Conservation (phyloP, 2,329 filamentous ascomycete species). For the Plenodomus lindquistii region DNA sequence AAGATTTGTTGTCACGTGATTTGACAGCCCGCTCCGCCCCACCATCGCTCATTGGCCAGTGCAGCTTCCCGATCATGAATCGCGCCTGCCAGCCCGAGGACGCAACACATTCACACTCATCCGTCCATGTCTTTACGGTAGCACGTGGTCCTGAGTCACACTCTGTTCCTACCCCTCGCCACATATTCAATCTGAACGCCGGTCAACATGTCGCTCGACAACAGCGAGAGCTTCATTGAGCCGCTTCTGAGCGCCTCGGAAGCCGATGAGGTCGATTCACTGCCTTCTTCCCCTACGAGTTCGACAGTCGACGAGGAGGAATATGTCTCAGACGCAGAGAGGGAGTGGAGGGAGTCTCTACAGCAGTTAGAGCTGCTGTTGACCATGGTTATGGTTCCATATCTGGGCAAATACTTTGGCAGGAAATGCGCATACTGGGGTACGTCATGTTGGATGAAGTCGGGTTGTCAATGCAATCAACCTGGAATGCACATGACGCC, state of each 20-base stretch:
- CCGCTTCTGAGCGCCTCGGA: conserved; percentile 33
- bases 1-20: conserved; percentile 24
- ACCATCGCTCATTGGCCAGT: conserved; percentile 31
- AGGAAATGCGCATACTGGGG: conserved; percentile 96
- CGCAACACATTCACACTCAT: background rate
- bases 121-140: conserved; percentile 30
- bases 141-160: conserved; percentile 1
- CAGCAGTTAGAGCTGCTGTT: conserved; percentile 91
- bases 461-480: no score
- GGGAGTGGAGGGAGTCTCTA: conserved; percentile 91
- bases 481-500: no score
- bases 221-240: conserved; percentile 45
- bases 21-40: conserved; percentile 18
- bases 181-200: background rate
- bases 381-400: conserved; percentile 93
- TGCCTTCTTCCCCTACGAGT: conserved; percentile 56
- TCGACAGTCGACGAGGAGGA: conserved; percentile 61
- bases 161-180: background rate
- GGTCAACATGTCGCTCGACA: conserved; percentile 39
- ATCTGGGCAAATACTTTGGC: conserved; percentile 91
- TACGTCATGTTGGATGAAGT: conserved; percentile 56
- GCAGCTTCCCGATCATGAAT: conserved; percentile 19
- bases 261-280: conserved; percentile 53
- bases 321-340: conserved; percentile 79
- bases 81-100: conserved; percentile 3